Evolutionary conservation across 2,329 filamentous ascomycete species (phyloP).

Genomic region (Westerdykella aurantiaca): DNA sequence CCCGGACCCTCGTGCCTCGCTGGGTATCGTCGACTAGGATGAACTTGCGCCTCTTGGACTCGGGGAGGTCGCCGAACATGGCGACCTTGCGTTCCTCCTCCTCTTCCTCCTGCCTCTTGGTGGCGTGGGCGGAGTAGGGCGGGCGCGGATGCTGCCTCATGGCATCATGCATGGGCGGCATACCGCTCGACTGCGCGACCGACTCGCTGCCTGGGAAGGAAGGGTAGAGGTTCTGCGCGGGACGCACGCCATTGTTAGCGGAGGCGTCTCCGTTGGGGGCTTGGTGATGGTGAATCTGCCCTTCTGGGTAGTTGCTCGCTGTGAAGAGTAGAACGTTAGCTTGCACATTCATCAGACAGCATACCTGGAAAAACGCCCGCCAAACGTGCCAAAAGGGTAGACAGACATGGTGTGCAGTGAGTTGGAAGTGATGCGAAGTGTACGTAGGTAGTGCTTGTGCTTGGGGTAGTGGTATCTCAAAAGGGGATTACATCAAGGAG

Average conservation of each 20-base stretch:
- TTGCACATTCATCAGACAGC: slow-evolving; percentile 27
- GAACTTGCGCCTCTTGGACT: slow-evolving; percentile 90
- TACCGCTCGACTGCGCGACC: slow-evolving; percentile 49
- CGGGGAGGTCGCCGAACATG: slow-evolving; percentile 82
- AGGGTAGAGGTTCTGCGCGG: slow-evolving; percentile 70
- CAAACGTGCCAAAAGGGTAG: slow-evolving; percentile 11
- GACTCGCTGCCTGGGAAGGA: slow-evolving; percentile 57
- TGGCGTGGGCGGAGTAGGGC: slow-evolving; percentile 23
- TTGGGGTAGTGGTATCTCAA: slow-evolving; percentile 34
- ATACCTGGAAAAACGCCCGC: slow-evolving; percentile 9
- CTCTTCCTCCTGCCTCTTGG: slow-evolving; percentile 47
- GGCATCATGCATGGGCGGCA: slow-evolving; percentile 60
- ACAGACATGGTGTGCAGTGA: slow-evolving; percentile 21
- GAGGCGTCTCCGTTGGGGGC: slow-evolving; percentile 51
- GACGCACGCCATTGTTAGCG: slow-evolving; percentile 61
- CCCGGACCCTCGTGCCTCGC: slow-evolving; percentile 67
- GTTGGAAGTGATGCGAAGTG: slow-evolving; percentile 11
- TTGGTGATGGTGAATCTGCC: slow-evolving; percentile 63
- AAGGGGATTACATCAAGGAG: slow-evolving; percentile 40
- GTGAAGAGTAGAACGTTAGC: slow-evolving; percentile 42
- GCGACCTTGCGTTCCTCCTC: slow-evolving; percentile 57
- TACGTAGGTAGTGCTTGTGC: slow-evolving; percentile 24
- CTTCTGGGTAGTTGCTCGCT: slow-evolving; percentile 56
- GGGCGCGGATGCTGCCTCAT: slow-evolving; percentile 45
- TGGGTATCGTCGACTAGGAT: slow-evolving; percentile 90